Conservation (phyloP, 805 yeast species). For the Priceomyces fermenticarens region DNA sequence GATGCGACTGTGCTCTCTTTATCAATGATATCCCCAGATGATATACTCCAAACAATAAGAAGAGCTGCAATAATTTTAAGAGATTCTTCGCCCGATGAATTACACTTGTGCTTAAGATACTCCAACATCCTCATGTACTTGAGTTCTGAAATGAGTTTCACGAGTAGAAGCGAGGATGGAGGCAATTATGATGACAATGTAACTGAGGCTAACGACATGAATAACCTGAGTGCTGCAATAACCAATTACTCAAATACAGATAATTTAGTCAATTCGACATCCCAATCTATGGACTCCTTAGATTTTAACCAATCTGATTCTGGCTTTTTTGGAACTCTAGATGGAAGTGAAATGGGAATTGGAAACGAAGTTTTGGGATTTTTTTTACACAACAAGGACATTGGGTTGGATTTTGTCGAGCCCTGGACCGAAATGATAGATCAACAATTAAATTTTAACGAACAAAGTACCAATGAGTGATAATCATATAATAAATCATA, state of each 20-base stretch:
- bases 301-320: not conserved
- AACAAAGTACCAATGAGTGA: constrained; percentile 17
- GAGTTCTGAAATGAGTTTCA: constrained; percentile 68
- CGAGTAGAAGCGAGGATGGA: constrained; percentile 20
- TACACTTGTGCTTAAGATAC: constrained; percentile 79
- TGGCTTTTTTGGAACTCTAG: constrained; percentile 5
- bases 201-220: not conserved
- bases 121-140: constrained; percentile 73
- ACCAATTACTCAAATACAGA: too few relatives aligned
- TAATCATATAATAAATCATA: not conserved
- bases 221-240: too few relatives aligned
- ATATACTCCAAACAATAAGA: constrained; percentile 63
- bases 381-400: constrained; percentile 37
- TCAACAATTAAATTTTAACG: constrained; percentile 49
- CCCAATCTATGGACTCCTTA: too few relatives aligned
- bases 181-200: constrained; percentile 1
- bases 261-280: too few relatives aligned
- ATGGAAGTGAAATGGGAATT: constrained; percentile 18
- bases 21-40: constrained; percentile 67
- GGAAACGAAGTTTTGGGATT: constrained; percentile 45
- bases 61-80: constrained; percentile 69
- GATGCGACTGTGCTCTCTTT: constrained; percentile 53
- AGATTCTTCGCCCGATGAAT: constrained; percentile 86
- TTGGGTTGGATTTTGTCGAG: constrained; percentile 51
- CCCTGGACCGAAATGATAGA: constrained; percentile 82